Percentiles rank a stretch among this genome's conserved stretches.
Evolutionary conservation across 2,329 filamentous ascomycete species (phyloP).

Genomic region (Claviceps pazoutovae): DNA sequence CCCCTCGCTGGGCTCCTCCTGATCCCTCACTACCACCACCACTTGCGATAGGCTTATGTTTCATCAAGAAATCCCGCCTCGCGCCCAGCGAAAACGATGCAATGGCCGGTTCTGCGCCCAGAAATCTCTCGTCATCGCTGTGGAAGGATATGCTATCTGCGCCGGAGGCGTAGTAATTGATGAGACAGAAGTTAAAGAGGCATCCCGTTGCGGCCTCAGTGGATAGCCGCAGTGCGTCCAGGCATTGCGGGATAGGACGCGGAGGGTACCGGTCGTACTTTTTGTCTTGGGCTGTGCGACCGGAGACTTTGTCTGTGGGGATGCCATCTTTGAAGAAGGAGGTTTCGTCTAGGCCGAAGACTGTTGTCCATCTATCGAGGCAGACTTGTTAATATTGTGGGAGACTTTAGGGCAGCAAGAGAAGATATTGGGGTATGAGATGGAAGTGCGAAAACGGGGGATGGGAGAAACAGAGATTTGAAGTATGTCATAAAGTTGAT

Average conservation of each 20-base stretch:
- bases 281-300: conserved; percentile 32
- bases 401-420: too few species aligned
- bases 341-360: conserved; percentile 48
- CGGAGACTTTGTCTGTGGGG: conserved; percentile 30
- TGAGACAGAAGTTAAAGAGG: conserved; percentile 63
- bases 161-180: conserved; percentile 73
- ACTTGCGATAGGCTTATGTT: conserved; percentile 48
- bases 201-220: conserved; percentile 54
- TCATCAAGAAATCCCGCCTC: conserved; percentile 62
- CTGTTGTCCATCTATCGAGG: conserved; percentile 32
- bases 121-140: conserved; percentile 66
- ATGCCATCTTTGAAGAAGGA: conserved; percentile 37
- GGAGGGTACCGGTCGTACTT: conserved; percentile 42
- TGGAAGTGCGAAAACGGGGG: not conserved
- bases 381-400: too few species aligned
- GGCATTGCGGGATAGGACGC: conserved; percentile 56
- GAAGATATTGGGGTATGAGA: not conserved
- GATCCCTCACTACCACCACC: conserved; percentile 13
- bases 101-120: conserved; percentile 55
- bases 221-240: conserved; percentile 46
- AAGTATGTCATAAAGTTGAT: too few species aligned
- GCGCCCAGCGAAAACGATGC: conserved; percentile 63
- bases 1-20: conserved; percentile 7
- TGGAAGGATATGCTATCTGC: conserved; percentile 68
- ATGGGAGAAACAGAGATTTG: not conserved